Evolutionary conservation across 306 rosid species (phyloP), one percentile per base, ranked within the genome.

Genomic region (Delonix regia): DNA sequence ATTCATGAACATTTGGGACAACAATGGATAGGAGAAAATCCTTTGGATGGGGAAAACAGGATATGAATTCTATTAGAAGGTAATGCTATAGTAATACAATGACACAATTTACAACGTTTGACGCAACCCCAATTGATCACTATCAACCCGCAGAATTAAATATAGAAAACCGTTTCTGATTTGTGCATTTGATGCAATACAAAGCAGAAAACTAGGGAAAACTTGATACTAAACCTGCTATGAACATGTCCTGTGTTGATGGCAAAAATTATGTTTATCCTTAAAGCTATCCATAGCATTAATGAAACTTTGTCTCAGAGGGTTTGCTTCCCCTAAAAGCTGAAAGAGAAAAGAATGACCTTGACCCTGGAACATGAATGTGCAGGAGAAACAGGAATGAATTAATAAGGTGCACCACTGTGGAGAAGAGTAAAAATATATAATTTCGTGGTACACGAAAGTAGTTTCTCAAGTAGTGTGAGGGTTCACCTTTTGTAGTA

Each of bases 261-360:
- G 42, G 74, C 47, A 65, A 33, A 57, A 47, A 38, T 44, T 57
- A 66, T 74, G 39, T 42, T 69, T 4, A 59, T 41, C 73, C 65
- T 71, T 60, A 16, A 1, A 36, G 62, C 69, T 53, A 45, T 47
- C 77, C 81, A 71, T 63, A 30, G 81, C 78, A 80, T 70, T 69
- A 86, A 60, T 73, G 86, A 76, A 80, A 82, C 85, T 81, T 78
- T 2, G 89, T 73, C 69, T 88, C 89, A 19, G 83, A 45, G 71
- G 87, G 94, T 76, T 88, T 90, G 78, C 78, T 86, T 51, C 97
- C 99, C 86, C 99, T 88, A 83, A 95, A 95, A 7, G 99, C 99
- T 41, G 99, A 93, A 86, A 95, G 98, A 70, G 99, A 95, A 87
- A 95, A 95, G 96, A 95, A 95, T 81, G 99, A 92, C 83, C 97